Base-by-base conservation (phyloP, 345 rosid genomes). In the Conringia planisiliqua region DNA sequence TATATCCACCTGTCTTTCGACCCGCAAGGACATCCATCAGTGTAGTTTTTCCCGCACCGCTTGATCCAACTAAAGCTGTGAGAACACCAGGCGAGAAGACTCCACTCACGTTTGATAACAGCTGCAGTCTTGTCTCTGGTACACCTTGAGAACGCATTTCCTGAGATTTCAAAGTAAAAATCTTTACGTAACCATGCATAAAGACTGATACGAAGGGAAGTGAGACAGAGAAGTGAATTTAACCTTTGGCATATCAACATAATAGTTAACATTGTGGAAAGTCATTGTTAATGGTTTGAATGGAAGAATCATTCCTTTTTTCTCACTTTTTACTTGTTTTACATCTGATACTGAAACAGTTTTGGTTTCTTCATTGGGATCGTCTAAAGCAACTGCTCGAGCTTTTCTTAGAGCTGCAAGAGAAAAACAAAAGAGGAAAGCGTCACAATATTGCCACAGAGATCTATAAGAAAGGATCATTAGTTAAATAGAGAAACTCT, bases 21-120 rank as follows among this genome's bases (percentile, higher is more conserved):
- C 98, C 98, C 3, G 97, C 96, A 42, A 93, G 97, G 30, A 93
- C 98, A 80, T 93, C 98, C 98, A 93, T 89, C 77, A 93, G 80
- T 55, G 98, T 93, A 43, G 98, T 93, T 82, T 93, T 93, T 4
- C 98, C 98, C 0, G 97, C 98, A 71, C 98, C 98, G 65, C 98
- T 93, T 27, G 98, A 84, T 74, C 98, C 98, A 71, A 93, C 98
- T 74, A 93, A 80, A 66, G 98, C 98, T 3, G 97, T 93, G 18
- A 93, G 97, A 44, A 89, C 90, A 57, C 98, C 96, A 2, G 97
- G 97, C 26, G 96, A 88, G 84, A 91, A 93, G n/a, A 89, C 94
- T 62, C 98, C 98, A 66, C 92, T 91, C 72, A 90, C 97, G 71
- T 73, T 77, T 30, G 92, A 83, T 70, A 92, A 81, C 17, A 93